These are phyloP conservation scores for Tetradesmus lagerheimii DNA, from an alignment of 139 green algal species.

Conservation along the genomic window DNA sequence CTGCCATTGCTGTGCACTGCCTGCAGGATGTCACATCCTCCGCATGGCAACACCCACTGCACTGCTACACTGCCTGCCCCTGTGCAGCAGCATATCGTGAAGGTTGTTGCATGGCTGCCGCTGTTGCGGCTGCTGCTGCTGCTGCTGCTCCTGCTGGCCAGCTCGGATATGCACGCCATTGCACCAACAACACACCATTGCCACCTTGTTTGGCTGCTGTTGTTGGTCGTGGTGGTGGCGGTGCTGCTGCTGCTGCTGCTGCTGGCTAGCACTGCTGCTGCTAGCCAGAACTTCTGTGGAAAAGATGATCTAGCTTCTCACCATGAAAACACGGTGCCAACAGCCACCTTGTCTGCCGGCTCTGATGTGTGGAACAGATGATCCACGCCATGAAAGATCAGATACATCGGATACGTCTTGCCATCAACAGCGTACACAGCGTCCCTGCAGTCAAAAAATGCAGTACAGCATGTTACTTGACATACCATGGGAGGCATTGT, in stretches of 20 bases:
- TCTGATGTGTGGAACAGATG: background rate
- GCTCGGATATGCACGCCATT: background rate
- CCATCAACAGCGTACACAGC: background rate
- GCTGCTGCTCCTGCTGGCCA: background rate
- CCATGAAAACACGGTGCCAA: background rate
- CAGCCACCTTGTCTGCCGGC: background rate
- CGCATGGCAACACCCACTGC: too few species aligned
- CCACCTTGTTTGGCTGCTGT: background rate
- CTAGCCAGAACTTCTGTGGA: background rate
- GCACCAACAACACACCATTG: too few species aligned
- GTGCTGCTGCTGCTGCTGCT: background rate
- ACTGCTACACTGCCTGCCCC: too few species aligned
- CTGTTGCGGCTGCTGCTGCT: background rate
- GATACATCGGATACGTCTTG: background rate
- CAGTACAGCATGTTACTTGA: too few species aligned
- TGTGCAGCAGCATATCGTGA: too few species aligned
- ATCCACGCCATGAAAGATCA: background rate
- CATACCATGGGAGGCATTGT: too few species aligned
- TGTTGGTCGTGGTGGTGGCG: too few species aligned
- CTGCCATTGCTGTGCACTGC: too few species aligned
- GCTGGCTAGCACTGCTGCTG: background rate
- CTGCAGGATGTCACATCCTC: too few species aligned
- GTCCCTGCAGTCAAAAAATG: background rate
- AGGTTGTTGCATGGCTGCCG: too few species aligned
- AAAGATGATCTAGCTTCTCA: background rate